Percentiles rank a stretch among this genome's conserved stretches.
Conservation (phyloP, 192 early-diverging fungal species). For the Gigaspora rosea region DNA sequence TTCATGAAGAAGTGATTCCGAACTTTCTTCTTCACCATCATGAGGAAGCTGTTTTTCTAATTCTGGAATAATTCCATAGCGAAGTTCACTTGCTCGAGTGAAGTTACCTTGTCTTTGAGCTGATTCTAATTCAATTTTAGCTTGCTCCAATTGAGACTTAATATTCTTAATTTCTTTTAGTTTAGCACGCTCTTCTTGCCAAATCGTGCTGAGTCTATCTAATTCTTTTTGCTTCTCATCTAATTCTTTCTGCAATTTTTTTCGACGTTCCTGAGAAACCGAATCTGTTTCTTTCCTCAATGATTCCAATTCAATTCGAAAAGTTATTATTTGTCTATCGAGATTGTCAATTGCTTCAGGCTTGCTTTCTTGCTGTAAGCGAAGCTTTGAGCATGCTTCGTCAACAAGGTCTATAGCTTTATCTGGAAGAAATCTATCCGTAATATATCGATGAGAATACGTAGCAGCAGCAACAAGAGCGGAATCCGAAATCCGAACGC, state of each 20-base stretch:
- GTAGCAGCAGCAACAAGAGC: slow-evolving; percentile 72
- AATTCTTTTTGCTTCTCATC: slow-evolving; percentile 61
- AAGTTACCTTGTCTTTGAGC: slow-evolving; percentile 77
- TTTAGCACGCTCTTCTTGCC: slow-evolving; percentile 69
- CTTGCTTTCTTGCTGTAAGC: slow-evolving; percentile 78
- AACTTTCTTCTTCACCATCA: slow-evolving; percentile 27
- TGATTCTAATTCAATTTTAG: slow-evolving; percentile 72
- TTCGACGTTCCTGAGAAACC: slow-evolving; percentile 64
- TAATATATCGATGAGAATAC: slow-evolving; percentile 74
- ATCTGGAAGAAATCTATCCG: slow-evolving; percentile 72
- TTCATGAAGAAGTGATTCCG: slow-evolving; percentile 68
- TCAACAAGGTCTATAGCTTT: slow-evolving; percentile 84
- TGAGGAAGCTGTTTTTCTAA: slow-evolving; percentile 65
- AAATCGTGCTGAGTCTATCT: slow-evolving; percentile 56
- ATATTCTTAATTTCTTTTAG: slow-evolving; percentile 67
- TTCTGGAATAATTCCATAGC: slow-evolving; percentile 76
- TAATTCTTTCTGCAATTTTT: slow-evolving; percentile 60
- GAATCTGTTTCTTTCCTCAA: slow-evolving; percentile 77
- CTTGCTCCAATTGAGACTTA: slow-evolving; percentile 72
- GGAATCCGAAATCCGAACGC: slow-evolving; percentile 74
- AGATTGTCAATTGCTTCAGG: slow-evolving; percentile 75
- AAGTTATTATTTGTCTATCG: slow-evolving; percentile 73
- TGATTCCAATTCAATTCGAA: slow-evolving; percentile 79
- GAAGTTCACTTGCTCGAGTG: slow-evolving; percentile 70
- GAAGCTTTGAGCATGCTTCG: slow-evolving; percentile 77